These are phyloP conservation scores for Thalia dealbata DNA, from an alignment of 176 grass and related monocot genomes.

Conservation along the genomic window DNA sequence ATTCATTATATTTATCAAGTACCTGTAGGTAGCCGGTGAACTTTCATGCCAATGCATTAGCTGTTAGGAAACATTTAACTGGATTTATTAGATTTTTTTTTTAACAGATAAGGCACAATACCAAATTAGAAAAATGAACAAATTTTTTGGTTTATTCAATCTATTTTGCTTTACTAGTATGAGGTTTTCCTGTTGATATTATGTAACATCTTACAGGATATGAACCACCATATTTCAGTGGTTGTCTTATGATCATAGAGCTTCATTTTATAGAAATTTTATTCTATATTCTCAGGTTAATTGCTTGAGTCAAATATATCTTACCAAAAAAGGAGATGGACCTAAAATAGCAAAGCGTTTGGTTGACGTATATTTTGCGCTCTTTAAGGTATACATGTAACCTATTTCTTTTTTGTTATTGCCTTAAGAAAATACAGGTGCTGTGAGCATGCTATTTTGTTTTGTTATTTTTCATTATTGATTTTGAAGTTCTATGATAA, in stretches of 20 bases:
- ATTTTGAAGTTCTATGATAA: no score
- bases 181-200: not conserved
- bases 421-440: not conserved
- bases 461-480: not conserved
- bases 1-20: not conserved
- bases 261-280: no score
- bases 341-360: slow-evolving; percentile 82
- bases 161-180: not conserved
- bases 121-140: not conserved
- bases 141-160: not conserved
- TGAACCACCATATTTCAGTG: not conserved
- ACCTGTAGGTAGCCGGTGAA: no score
- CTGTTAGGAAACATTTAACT: no score
- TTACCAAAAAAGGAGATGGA: slow-evolving; percentile 66
- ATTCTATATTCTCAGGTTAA: slow-evolving; percentile 44
- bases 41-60: no score
- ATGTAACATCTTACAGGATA: not conserved
- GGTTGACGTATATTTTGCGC: slow-evolving; percentile 84
- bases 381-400: slow-evolving; percentile 65
- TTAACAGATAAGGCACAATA: no score
- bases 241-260: no score
- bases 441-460: not conserved
- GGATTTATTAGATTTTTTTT: no score
- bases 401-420: not conserved
- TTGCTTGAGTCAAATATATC: slow-evolving; percentile 85